Evolutionary conservation across 192 early-diverging fungal genomes (phyloP).

Genomic region (Entomortierella parvispora): DNA sequence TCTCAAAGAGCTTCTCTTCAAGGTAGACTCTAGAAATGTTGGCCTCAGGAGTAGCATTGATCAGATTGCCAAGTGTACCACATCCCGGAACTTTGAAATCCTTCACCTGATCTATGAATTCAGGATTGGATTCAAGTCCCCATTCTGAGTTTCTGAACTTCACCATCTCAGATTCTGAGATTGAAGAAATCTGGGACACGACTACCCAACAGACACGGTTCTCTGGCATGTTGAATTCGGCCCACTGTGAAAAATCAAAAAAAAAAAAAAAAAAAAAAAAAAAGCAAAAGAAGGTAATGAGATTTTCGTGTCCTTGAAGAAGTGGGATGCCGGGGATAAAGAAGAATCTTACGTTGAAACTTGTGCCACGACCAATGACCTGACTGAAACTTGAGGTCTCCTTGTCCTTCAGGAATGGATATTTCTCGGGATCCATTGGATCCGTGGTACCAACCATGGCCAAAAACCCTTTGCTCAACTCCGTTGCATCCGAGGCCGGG

Average conservation of each 20-base stretch:
- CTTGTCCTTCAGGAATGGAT: neutral
- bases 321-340: too few species aligned
- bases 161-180: neutral
- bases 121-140: neutral
- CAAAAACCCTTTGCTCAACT: neutral
- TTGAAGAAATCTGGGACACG: neutral
- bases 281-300: too few species aligned
- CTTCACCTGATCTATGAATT: conserved; percentile 1
- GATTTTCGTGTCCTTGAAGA: too few species aligned
- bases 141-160: conserved; percentile 16
- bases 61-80: neutral
- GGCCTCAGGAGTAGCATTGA: conserved; percentile 9
- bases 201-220: conserved; percentile 3
- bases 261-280: neutral
- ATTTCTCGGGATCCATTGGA: conserved; percentile 5
- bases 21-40: conserved; percentile 5
- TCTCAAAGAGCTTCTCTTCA: conserved; percentile 21
- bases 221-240: neutral
- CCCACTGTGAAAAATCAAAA: neutral
- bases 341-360: too few species aligned
- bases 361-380: conserved; percentile 3
- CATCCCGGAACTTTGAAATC: conserved; percentile 9
- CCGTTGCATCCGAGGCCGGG: neutral
- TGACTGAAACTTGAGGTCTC: neutral
- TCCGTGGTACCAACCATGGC: conserved; percentile 14